Conservation (phyloP, 1,284 basidiomycete genomes). For the Chondrostereum purpureum region DNA sequence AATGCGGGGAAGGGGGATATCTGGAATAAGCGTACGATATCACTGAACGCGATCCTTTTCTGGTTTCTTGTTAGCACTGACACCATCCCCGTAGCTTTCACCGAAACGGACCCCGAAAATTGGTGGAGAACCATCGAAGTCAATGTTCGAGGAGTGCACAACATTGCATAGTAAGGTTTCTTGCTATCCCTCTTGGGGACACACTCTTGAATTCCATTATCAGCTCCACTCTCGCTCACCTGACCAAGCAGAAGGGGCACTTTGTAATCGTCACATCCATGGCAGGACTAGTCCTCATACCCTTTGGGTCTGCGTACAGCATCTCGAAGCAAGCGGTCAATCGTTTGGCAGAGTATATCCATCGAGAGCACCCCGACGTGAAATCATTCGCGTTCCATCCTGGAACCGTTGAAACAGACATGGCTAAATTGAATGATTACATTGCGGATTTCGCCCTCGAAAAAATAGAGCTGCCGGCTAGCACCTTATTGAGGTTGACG, state of each 20-base stretch:
- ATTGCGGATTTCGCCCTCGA: background rate
- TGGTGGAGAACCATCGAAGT: constrained; percentile 1
- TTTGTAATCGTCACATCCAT: background rate
- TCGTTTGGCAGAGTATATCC: background rate
- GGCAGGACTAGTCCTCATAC: background rate
- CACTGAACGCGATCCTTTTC: background rate
- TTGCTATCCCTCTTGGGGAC: background rate
- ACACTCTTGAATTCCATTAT: background rate
- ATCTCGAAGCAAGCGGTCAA: background rate
- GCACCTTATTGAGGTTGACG: background rate
- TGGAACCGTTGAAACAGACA: background rate
- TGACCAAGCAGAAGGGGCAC: background rate
- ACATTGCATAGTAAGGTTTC: background rate
- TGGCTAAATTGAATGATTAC: background rate
- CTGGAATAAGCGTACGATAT: background rate
- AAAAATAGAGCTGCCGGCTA: background rate
- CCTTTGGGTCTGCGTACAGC: background rate
- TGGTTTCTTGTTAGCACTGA: too few species aligned
- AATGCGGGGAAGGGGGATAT: constrained; percentile 3
- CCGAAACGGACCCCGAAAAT: background rate
- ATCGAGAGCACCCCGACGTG: background rate
- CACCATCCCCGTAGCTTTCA: too few species aligned
- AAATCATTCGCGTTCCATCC: background rate
- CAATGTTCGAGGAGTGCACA: background rate
- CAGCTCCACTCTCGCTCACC: background rate